Evolutionary conservation across 1,284 basidiomycete species (phyloP).

Genomic region (Cryptococcus hybrid): DNA sequence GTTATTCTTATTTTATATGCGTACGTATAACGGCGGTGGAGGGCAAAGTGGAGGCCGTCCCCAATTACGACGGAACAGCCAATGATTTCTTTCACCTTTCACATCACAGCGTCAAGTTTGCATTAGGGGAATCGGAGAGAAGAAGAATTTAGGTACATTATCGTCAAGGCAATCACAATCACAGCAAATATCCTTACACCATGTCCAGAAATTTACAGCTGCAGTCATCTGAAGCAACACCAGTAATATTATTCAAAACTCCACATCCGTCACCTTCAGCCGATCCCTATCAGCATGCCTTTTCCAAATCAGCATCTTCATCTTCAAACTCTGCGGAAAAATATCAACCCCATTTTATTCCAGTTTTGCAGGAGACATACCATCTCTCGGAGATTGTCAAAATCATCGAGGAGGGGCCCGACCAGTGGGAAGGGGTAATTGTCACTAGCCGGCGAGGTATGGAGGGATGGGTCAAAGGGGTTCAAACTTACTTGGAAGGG

Average conservation of each 20-base stretch:
- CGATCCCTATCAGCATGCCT: background rate
- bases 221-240: background rate
- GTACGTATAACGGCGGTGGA: background rate
- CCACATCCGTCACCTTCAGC: constrained; percentile 3
- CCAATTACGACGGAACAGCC: no score
- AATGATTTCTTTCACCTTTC: no score
- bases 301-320: background rate
- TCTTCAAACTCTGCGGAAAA: background rate
- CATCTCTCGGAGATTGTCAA: background rate
- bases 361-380: constrained; percentile 12
- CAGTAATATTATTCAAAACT: constrained; percentile 18
- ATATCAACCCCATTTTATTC: constrained; percentile 8
- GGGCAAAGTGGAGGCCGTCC: background rate
- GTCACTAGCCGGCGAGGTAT: constrained; percentile 12
- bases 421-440: constrained; percentile 11
- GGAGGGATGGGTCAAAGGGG: constrained; percentile 14
- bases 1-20: no score
- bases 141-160: no score
- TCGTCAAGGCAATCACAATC: no score
- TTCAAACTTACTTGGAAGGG: background rate
- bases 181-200: no score
- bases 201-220: no score
- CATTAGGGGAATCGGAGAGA: no score
- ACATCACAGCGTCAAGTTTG: no score
- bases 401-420: background rate